A percentile compares a stretch with the other conserved stretches of the same genome.
Conservation (phyloP, 1,139 yeast species). For the Geotrichum candidum region DNA sequence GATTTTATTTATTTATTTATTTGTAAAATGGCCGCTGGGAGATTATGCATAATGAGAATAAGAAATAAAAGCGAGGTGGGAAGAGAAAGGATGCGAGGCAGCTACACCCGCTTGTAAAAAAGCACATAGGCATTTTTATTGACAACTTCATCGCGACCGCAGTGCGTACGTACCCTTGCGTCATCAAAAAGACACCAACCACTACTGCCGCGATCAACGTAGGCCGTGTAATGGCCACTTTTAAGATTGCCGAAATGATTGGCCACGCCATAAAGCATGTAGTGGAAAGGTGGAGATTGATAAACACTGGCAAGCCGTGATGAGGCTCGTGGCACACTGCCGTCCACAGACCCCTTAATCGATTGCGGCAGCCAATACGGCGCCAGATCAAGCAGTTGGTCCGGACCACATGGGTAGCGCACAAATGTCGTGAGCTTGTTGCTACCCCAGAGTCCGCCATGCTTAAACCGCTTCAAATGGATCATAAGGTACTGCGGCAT, state of each 20-base stretch:
- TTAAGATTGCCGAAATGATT: slow-evolving; percentile 76
- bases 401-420: slow-evolving; percentile 48
- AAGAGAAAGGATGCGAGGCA: neutral
- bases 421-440: slow-evolving; percentile 60
- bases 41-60: neutral
- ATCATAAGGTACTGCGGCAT: slow-evolving; percentile 67
- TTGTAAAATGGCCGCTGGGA: neutral
- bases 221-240: slow-evolving; percentile 91
- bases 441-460: slow-evolving; percentile 33
- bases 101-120: slow-evolving; percentile 41
- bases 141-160: slow-evolving; percentile 42
- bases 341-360: slow-evolving; percentile 30
- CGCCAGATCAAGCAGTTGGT: slow-evolving; percentile 53
- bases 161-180: slow-evolving; percentile 46
- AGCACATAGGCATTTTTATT: slow-evolving; percentile 70
- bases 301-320: neutral
- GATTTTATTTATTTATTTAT: neutral
- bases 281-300: slow-evolving; percentile 60
- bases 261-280: slow-evolving; percentile 79
- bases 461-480: slow-evolving; percentile 73
- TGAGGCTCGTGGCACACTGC: slow-evolving; percentile 38
- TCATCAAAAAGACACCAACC: slow-evolving; percentile 81
- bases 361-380: slow-evolving; percentile 49
- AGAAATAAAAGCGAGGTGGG: neutral
- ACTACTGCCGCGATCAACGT: slow-evolving; percentile 57